A percentile compares a stretch with the other conserved stretches of the same genome.
Evolutionary conservation across 352 stramenopile genomes (phyloP).

Genomic region (Albugo laibachii): DNA sequence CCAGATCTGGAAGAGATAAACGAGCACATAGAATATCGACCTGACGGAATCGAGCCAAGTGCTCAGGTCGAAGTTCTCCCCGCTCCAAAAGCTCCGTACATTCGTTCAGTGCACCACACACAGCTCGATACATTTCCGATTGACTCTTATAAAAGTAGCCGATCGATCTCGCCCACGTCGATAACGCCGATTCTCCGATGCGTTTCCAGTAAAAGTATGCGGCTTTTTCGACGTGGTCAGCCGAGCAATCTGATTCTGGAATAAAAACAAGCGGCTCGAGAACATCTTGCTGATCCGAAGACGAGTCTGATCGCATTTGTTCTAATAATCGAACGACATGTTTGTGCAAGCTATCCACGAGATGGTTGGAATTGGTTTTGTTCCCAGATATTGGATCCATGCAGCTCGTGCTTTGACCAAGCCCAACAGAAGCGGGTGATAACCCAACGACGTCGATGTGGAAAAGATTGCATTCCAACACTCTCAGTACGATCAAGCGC

Average conservation of each 20-base stretch:
- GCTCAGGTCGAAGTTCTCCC: too few relatives aligned
- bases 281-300: conserved; percentile 10
- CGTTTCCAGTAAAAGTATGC: conserved; percentile 25
- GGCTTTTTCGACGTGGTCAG: conserved; percentile 18
- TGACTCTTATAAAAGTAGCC: conserved; percentile 59
- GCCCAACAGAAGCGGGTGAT: conserved; percentile 56
- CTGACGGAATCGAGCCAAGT: conserved; percentile 22
- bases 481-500: conserved; percentile 37
- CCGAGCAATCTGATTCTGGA: conserved; percentile 10
- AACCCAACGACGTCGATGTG: conserved; percentile 64
- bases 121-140: conserved; percentile 7
- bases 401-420: conserved; percentile 35
- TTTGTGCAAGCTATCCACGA: conserved; percentile 50
- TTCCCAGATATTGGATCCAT: conserved; percentile 6
- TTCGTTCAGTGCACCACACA: neutral
- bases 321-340: conserved; percentile 30
- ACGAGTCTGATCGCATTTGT: conserved; percentile 3
- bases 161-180: conserved; percentile 46
- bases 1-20: conserved; percentile 49
- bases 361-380: conserved; percentile 19
- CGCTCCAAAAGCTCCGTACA: neutral
- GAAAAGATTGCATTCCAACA: conserved; percentile 69
- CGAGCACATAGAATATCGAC: conserved; percentile 66
- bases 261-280: conserved; percentile 25
- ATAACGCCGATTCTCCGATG: conserved; percentile 45